phyloP scores from a whole-genome alignment of 805 yeast genomes.

The Jamesozyma spencerorum region DNA sequence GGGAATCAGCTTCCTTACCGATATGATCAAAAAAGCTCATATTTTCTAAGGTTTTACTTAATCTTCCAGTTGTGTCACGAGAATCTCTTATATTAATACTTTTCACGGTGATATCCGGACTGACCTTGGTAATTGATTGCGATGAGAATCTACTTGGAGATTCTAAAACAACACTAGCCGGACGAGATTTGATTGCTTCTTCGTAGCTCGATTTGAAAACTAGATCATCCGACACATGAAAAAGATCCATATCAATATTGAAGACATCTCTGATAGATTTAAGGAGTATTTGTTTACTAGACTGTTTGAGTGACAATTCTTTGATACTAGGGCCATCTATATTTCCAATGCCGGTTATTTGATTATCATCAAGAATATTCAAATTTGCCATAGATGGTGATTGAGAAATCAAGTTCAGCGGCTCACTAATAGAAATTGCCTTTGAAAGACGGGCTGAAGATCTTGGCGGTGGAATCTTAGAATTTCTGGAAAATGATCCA shows the following conservation, averaged over 20 bases:
- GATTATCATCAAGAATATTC: conserved; percentile 4
- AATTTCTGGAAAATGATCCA: conserved; percentile 24
- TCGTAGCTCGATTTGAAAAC: conserved; percentile 48
- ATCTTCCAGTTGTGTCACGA: conserved; percentile 13
- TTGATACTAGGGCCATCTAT: conserved; percentile 33
- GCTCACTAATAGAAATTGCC: conserved; percentile 9
- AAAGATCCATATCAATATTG: conserved; percentile 49
- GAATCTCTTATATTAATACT: conserved; percentile 13
- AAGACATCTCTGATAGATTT: conserved; percentile 54
- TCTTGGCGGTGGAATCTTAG: conserved; percentile 14
- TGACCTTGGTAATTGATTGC: conserved; percentile 13
- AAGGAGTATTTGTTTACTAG: conserved; percentile 41
- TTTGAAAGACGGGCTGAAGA: conserved; percentile 18
- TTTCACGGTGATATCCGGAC: background rate
- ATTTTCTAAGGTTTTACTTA: conserved; percentile 23
- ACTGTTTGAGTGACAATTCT: conserved; percentile 18
- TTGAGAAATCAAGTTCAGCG: conserved; percentile 2
- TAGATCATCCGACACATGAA: conserved; percentile 46
- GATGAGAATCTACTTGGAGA: conserved; percentile 36
- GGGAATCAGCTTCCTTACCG: conserved; percentile 27
- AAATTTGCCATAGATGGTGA: conserved; percentile 1
- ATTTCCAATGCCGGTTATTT: conserved; percentile 39
- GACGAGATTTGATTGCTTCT: conserved; percentile 31
- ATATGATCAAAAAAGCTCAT: conserved; percentile 27
- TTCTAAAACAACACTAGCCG: conserved; percentile 41